A percentile compares a stretch with the other conserved stretches of the same genome.
Evolutionary conservation across 2,329 filamentous ascomycete genomes (phyloP).

Genomic region (Fusarium tjaetaba): DNA sequence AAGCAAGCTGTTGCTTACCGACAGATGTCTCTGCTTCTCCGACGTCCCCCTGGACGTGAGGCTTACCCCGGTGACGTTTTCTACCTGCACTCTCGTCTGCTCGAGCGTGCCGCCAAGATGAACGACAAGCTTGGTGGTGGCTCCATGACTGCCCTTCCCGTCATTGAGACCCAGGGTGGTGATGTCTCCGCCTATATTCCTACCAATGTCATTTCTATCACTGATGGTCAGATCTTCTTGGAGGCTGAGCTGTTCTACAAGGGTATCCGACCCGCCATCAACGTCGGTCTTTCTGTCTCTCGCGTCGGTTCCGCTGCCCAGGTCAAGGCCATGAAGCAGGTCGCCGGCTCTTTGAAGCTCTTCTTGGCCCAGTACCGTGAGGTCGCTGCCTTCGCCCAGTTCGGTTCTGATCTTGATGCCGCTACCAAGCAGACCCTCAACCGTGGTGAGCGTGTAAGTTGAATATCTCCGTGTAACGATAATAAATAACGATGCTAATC

Average conservation of each 20-base stretch:
- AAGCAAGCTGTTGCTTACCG: conserved; percentile 99
- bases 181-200: conserved; percentile 99
- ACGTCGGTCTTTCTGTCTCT: conserved; percentile 99
- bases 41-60: conserved; percentile 98
- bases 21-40: conserved; percentile 98
- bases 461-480: not conserved
- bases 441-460: conserved; percentile 95
- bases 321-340: conserved; percentile 99
- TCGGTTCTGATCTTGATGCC: conserved; percentile 99
- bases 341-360: conserved; percentile 98
- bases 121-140: conserved; percentile 94
- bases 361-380: conserved; percentile 99
- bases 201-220: conserved; percentile 99
- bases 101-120: conserved; percentile 99
- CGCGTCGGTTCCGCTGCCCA: conserved; percentile 99
- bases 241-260: conserved; percentile 99
- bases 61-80: conserved; percentile 99
- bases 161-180: conserved; percentile 99
- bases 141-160: conserved; percentile 94
- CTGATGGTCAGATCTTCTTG: conserved; percentile 99
- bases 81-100: conserved; percentile 98
- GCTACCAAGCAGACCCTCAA: conserved; percentile 97
- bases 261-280: conserved; percentile 99
- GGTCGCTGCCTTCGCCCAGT: conserved; percentile 98
- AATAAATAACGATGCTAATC: conserved; percentile 30